Evolutionary conservation across 1,284 basidiomycete genomes (phyloP), one percentile per base, ranked within the genome.

Genomic region (Athelia psychrophila): DNA sequence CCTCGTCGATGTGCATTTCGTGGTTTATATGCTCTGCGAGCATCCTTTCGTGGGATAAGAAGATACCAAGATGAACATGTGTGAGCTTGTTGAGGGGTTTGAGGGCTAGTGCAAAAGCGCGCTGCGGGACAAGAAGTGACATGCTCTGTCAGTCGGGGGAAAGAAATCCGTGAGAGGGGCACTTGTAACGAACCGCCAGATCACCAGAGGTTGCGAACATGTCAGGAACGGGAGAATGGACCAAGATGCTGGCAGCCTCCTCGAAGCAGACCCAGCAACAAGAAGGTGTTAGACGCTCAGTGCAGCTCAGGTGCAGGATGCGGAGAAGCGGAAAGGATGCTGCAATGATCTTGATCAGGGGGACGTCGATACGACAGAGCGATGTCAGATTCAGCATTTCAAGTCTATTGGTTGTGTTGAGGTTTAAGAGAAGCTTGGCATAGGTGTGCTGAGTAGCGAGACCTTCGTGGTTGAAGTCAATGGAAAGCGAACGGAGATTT

Each of bases 231-330:
- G 84, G 84, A 2, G 84, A 87, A 62, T 88, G 84, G 3, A 75
- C 56, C n/a, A 74, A 73, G 54, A 73, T 70, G 10, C 69, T 74
- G 24, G 80, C 69, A 40, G 79, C 81, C 47, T 86, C 83, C 63
- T 82, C 81, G 52, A 81, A 80, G 62, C 86, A 88, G 47, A 61
- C 58, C 75, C 79, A 81, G 62, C 85, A 87, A 62, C 83, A 86
- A 47, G 64, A 66, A 22, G 61, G 51, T 51, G 82, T 77, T 24
- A 87, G 69, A 20, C 80, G 72, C 54, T 84, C 82, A 12, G 78
- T 74, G 52, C 78, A 81, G 58, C 78, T 81, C 49, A 87, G 67
- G 54, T 78, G 69, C 10, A 88, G 74, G 50, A 69, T 66, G 1
- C 56, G 54, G 24, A 88, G 65, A 30, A 54, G 60, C 33, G 76